These are phyloP conservation scores for Cercophora newfieldiana DNA, from an alignment of 495 filamentous ascomycete species.

Conservation along the genomic window DNA sequence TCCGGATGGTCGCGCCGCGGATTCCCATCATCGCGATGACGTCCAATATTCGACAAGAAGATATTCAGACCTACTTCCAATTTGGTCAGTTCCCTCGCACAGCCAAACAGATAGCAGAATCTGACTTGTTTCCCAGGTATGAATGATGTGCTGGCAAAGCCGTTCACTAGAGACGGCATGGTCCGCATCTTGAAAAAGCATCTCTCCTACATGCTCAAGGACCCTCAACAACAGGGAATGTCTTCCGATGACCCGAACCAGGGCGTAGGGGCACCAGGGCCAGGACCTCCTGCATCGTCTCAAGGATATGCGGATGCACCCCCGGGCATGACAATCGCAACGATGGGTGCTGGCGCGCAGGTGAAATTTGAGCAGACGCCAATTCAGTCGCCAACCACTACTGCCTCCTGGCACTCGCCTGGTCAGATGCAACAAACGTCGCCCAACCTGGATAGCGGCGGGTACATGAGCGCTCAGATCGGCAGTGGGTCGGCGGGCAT, in stretches of 20 bases:
- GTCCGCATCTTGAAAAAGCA: slow-evolving; percentile 88
- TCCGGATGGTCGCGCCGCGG: slow-evolving; percentile 78
- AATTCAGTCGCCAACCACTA: slow-evolving; percentile 69
- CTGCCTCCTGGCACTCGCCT: slow-evolving; percentile 73
- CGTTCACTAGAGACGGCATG: slow-evolving; percentile 94
- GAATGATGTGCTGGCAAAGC: slow-evolving; percentile 97
- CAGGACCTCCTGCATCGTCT: slow-evolving; percentile 39
- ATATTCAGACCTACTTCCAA: slow-evolving; percentile 95
- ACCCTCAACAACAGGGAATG: slow-evolving; percentile 34
- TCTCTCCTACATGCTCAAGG: slow-evolving; percentile 68
- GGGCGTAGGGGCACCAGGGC: slow-evolving; percentile 23
- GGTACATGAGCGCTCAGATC: slow-evolving; percentile 40
- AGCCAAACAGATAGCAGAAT: not conserved
- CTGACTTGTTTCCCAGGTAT: slow-evolving; percentile 64
- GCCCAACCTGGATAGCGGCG: slow-evolving; percentile 50
- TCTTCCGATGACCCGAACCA: slow-evolving; percentile 17
- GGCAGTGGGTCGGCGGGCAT: slow-evolving; percentile 41
- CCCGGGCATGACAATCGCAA: slow-evolving; percentile 18
- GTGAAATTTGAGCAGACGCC: slow-evolving; percentile 84
- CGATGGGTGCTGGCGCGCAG: slow-evolving; percentile 43
- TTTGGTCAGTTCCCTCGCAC: slow-evolving; percentile 67
- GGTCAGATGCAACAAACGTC: slow-evolving; percentile 65
- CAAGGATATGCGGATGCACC: slow-evolving; percentile 15
- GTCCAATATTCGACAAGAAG: slow-evolving; percentile 94
- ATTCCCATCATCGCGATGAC: slow-evolving; percentile 98